A percentile compares a stretch with the other conserved stretches of the same genome.
These are phyloP conservation scores for Hanseniaspora nectarophila DNA, from an alignment of 805 yeast genomes.

Conservation along the genomic window DNA sequence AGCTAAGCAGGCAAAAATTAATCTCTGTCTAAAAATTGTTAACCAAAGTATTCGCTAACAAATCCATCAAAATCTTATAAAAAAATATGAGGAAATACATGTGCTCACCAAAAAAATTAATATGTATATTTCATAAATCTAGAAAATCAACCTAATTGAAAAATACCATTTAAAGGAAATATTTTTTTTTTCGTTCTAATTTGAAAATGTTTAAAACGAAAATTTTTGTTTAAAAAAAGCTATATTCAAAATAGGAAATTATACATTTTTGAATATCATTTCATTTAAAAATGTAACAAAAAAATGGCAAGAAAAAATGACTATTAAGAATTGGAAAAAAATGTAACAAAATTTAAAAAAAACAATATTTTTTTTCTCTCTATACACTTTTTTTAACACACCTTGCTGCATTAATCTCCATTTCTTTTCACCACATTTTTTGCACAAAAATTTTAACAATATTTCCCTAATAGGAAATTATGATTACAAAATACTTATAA, in stretches of 20 bases:
- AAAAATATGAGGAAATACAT: background rate
- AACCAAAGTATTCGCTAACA: too few relatives aligned
- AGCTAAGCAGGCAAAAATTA: background rate
- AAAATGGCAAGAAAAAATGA: background rate
- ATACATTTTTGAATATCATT: background rate
- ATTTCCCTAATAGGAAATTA: too few relatives aligned
- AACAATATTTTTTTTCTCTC: background rate
- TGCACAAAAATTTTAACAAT: too few relatives aligned
- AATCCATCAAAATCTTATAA: too few relatives aligned
- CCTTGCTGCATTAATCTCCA: too few relatives aligned
- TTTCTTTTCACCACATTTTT: too few relatives aligned
- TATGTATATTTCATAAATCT: too few relatives aligned
- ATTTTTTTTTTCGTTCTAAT: background rate
- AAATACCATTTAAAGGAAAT: too few relatives aligned
- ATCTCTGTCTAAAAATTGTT: background rate
- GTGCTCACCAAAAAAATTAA: background rate
- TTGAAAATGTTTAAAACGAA: background rate
- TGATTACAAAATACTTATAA: too few relatives aligned
- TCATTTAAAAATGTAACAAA: background rate
- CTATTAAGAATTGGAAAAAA: background rate
- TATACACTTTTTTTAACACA: background rate
- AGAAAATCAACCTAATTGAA: too few relatives aligned
- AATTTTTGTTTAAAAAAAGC: background rate
- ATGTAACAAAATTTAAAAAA: slow-evolving; percentile 1
- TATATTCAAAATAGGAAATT: background rate